Evolutionary conservation across 805 yeast genomes (phyloP).

Genomic region (Saitoella complicata): DNA sequence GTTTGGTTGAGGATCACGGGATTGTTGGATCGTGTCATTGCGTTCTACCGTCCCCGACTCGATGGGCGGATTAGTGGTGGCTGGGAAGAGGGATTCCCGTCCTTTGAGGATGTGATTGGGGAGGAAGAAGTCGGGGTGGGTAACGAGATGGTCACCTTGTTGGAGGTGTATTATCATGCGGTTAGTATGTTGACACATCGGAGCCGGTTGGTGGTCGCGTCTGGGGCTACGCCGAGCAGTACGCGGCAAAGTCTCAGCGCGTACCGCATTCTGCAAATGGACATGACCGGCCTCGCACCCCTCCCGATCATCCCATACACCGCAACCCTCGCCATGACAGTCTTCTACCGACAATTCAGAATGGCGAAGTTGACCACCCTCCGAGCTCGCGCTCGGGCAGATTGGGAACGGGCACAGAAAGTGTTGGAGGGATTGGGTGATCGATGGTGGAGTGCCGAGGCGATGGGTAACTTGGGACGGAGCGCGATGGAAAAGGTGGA

Average conservation of each 20-base stretch:
- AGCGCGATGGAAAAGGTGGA: constrained; percentile 16
- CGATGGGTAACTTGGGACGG: constrained; percentile 22
- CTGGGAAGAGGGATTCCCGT: too few species aligned
- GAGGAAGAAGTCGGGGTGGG: constrained; percentile 14
- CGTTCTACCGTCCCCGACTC: constrained; percentile 23
- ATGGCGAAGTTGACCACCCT: constrained; percentile 14
- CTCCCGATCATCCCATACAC: constrained; percentile 22
- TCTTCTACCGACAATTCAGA: constrained; percentile 21
- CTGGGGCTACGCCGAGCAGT: constrained; percentile 3
- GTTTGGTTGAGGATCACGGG: constrained; percentile 16
- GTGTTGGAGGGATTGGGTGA: constrained; percentile 17
- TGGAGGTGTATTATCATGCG: constrained; percentile 18
- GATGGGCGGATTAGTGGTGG: too few species aligned
- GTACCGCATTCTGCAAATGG: constrained; percentile 13
- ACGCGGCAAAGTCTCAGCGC: constrained; percentile 11
- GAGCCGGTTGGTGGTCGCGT: constrained; percentile 11
- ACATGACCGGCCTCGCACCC: constrained; percentile 18
- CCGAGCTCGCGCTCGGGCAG: neutral
- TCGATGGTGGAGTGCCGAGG: constrained; percentile 24
- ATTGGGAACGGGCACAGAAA: constrained; percentile 18
- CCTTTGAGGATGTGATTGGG: neutral
- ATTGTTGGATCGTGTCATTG: constrained; percentile 23
- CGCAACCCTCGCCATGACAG: constrained; percentile 22
- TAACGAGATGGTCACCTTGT: constrained; percentile 14
- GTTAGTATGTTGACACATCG: constrained; percentile 22